Percentiles rank a stretch among this genome's conserved stretches.
Evolutionary conservation across 345 rosid genomes (phyloP).

Genomic region (Pugionium dolabratum): DNA sequence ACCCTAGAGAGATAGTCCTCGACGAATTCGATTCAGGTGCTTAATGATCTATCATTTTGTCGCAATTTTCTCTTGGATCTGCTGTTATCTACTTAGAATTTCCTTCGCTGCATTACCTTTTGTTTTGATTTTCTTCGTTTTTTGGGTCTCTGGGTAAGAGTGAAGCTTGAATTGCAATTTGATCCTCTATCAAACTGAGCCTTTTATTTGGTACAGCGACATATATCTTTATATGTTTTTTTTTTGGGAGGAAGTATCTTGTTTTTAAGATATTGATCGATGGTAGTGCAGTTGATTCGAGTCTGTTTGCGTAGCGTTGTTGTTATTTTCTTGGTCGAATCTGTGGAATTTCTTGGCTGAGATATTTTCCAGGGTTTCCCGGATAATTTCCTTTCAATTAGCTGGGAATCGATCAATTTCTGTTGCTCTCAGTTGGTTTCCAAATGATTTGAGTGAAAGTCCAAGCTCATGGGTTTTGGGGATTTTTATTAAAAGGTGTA

Average conservation of each 20-base stretch:
- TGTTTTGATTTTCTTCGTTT: no score
- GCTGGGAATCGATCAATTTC: background rate
- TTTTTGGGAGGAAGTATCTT: background rate
- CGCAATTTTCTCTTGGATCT: no score
- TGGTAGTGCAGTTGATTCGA: background rate
- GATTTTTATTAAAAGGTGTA: background rate
- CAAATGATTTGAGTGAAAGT: background rate
- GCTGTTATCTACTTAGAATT: no score
- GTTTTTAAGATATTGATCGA: background rate
- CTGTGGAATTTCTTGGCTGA: constrained; percentile 3
- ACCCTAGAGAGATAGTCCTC: constrained; percentile 23
- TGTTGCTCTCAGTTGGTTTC: constrained; percentile 11
- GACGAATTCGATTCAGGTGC: constrained; percentile 34
- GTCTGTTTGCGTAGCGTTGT: background rate
- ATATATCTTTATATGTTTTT: no score
- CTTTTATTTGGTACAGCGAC: no score
- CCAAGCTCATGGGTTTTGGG: constrained; percentile 18
- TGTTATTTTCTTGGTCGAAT: background rate
- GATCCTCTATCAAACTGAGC: no score
- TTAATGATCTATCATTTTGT: background rate
- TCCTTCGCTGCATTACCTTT: no score
- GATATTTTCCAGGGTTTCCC: constrained; percentile 1
- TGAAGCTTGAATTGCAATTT: no score
- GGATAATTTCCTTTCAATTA: background rate
- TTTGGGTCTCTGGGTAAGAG: background rate